phyloP scores from a whole-genome alignment of 768 basidiomycete species.

The Phanerodontia chrysosporium region DNA sequence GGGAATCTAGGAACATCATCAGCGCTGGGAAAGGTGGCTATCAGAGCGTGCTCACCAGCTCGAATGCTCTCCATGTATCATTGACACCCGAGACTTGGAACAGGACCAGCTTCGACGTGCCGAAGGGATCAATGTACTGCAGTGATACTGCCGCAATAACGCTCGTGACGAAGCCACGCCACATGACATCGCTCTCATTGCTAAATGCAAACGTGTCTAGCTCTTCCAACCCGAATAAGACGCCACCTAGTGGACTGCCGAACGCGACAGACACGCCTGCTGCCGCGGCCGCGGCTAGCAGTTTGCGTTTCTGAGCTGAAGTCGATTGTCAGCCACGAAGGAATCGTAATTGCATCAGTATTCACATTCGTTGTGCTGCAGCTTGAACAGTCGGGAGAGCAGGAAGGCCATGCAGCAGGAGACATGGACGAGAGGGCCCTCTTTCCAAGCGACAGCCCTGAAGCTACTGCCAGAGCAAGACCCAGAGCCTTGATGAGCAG shows the following conservation, averaged over 20 bases:
- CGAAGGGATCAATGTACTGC: constrained; percentile 83
- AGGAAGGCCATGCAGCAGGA: constrained; percentile 78
- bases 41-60: constrained; percentile 41
- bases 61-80: constrained; percentile 68
- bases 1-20: constrained; percentile 45
- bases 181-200: constrained; percentile 73
- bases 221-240: constrained; percentile 82
- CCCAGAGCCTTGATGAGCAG: constrained; percentile 82
- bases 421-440: constrained; percentile 86
- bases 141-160: constrained; percentile 82
- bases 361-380: constrained; percentile 73
- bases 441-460: constrained; percentile 81
- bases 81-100: constrained; percentile 59
- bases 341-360: neutral
- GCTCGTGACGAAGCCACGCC: constrained; percentile 87
- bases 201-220: constrained; percentile 54
- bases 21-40: neutral
- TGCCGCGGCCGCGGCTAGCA: constrained; percentile 78
- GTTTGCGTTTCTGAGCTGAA: constrained; percentile 72
- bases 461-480: constrained; percentile 78
- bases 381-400: constrained; percentile 60
- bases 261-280: constrained; percentile 89
- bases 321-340: neutral
- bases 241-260: constrained; percentile 82
- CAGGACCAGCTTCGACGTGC: constrained; percentile 77